Conservation (phyloP, 225 moss, liverwort and hornwort species). For the Pleurozium schreberi region DNA sequence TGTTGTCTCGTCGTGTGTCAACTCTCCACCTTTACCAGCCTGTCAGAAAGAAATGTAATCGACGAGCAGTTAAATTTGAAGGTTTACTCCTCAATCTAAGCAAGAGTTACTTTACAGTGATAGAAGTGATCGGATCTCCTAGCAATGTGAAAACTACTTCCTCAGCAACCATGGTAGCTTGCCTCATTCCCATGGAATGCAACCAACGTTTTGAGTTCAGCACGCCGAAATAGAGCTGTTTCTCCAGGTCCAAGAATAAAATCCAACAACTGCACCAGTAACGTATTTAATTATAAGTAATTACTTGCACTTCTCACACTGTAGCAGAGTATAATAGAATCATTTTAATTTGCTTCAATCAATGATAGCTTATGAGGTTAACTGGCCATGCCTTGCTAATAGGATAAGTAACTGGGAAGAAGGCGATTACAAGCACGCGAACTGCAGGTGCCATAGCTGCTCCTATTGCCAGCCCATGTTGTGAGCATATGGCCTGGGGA, state of each 20-base stretch:
- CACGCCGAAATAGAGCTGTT: conserved; percentile 64
- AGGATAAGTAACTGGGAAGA: conserved; percentile 56
- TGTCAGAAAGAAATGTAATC: neutral
- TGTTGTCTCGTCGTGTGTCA: conserved; percentile 76
- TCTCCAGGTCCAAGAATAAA: conserved; percentile 51
- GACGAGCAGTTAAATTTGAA: neutral
- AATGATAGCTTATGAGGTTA: neutral
- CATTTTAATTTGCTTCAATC: neutral
- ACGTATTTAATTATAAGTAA: neutral
- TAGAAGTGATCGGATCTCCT: neutral
- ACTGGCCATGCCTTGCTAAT: conserved; percentile 52
- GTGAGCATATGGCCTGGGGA: conserved; percentile 79
- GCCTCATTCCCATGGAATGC: conserved; percentile 77
- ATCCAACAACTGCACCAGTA: conserved; percentile 48
- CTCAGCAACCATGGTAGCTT: neutral
- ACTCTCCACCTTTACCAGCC: conserved; percentile 88
- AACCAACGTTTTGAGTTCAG: conserved; percentile 73
- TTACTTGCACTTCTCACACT: neutral
- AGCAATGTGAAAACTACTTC: neutral
- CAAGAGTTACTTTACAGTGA: neutral
- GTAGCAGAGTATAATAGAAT: neutral
- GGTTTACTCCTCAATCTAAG: neutral
- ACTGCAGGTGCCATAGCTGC: conserved; percentile 58
- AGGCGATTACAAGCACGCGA: conserved; percentile 43
- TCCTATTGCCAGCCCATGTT: conserved; percentile 75